Evolutionary conservation across 23 red algal genomes (phyloP), one percentile per base, ranked within the genome.

Genomic region (Chondrus crispus): DNA sequence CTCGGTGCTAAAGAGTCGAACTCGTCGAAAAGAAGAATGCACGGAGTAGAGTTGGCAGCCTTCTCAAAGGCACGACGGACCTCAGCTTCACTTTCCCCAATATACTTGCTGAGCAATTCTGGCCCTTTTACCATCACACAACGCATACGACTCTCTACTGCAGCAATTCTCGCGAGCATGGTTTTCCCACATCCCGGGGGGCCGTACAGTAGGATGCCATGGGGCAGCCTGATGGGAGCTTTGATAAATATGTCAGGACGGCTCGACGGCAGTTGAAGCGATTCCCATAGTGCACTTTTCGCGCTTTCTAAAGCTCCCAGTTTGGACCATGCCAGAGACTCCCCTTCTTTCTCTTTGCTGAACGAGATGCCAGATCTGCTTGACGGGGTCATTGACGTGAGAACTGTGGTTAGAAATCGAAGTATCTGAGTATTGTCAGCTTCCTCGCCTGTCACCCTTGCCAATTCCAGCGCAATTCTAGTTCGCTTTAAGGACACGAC

Each of bases 171-270:
- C 26, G 96, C 96, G 20, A 95, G 57, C 62, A 98, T 73, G 33
- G 96, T 98, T 77, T 98, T 98, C 35, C 96, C 96, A 4, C 92
- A 95, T 37, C 96, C 96, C 2, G 96, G 96, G 7, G 96, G 96
- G 8, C 96, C 96, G 47, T 94, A 93, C 62, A 98, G 62, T 24
- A 98, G 85, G 69, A 98, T 90, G 1, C 96, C 96, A 62, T 95
- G 90, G 24, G 96, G 96, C 42, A 95, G 96, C 63, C 95, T 92
- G 19, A 98, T 95, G 6, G 93, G 93, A 42, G 88, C 95, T 63
- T 95, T 46, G 40, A 13, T 39, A 58, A 93, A 98, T 41, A 98
- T 60, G 54, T 96, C 93, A 46, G 93, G 80, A 46, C 95, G 82
- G n/a, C 80, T 95, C 33, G 89, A 46, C 36, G 96, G 96, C 41